phyloP scores from a whole-genome alignment of 2,329 filamentous ascomycete species.

The Thielaviopsis ethacetica region DNA sequence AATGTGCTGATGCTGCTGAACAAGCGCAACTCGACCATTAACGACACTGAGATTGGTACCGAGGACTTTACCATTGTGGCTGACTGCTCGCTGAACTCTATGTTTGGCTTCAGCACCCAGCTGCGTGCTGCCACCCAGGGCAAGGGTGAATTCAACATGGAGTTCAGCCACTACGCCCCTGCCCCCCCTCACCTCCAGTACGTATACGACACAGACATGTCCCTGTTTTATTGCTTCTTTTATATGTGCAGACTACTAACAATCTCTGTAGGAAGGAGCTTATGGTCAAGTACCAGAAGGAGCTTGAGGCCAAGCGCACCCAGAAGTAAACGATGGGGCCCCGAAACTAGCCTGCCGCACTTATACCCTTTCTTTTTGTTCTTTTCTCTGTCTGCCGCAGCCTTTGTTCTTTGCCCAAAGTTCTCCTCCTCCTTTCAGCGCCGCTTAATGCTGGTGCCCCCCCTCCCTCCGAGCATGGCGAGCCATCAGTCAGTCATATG shows the following conservation, averaged over 20 bases:
- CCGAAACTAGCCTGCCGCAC: slow-evolving; percentile 24
- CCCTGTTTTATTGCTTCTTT: background rate
- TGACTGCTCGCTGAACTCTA: slow-evolving; percentile 85
- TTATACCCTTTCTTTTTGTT: background rate
- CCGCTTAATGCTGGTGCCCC: background rate
- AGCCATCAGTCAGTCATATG: background rate
- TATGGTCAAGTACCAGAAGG: slow-evolving; percentile 40
- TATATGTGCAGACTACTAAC: slow-evolving; percentile 16
- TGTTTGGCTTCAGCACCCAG: slow-evolving; percentile 94
- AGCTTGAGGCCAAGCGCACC: slow-evolving; percentile 38
- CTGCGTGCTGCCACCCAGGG: slow-evolving; percentile 87
- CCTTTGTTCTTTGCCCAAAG: background rate
- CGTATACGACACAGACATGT: slow-evolving; percentile 27
- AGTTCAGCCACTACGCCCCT: slow-evolving; percentile 89
- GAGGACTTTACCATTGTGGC: slow-evolving; percentile 90
- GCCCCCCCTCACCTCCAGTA: slow-evolving; percentile 82
- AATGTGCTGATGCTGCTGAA: slow-evolving; percentile 89
- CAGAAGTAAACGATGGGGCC: slow-evolving; percentile 4
- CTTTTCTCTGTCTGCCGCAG: background rate
- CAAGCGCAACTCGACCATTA: slow-evolving; percentile 89
- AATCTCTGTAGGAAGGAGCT: slow-evolving; percentile 35
- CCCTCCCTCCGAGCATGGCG: too few relatives aligned
- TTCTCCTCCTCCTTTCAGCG: background rate
- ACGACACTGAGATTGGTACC: slow-evolving; percentile 82
- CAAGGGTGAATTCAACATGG: slow-evolving; percentile 97